phyloP scores from a whole-genome alignment of 495 filamentous ascomycete species.

The Xylaria grammica region DNA sequence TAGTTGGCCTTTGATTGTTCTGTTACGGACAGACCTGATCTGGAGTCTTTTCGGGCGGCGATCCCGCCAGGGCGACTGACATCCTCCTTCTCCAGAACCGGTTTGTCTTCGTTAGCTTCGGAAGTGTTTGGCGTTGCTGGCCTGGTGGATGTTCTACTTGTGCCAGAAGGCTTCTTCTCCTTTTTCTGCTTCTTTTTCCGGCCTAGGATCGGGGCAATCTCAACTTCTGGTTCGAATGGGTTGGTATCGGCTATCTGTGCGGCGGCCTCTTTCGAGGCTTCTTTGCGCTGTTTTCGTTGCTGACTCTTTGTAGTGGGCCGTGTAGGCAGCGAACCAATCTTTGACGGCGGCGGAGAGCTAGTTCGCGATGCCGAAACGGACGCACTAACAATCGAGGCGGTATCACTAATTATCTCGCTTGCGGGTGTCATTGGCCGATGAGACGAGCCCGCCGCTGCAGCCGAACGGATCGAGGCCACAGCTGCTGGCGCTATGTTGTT shows the following conservation, averaged over 20 bases:
- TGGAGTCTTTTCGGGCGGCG: conserved; percentile 8
- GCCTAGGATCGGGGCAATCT: conserved; percentile 80
- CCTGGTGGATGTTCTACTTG: conserved; percentile 41
- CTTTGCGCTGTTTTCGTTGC: conserved; percentile 84
- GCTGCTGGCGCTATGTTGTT: conserved; percentile 29
- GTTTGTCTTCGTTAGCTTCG: conserved; percentile 25
- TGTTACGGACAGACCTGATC: conserved; percentile 4
- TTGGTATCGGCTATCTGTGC: conserved; percentile 56
- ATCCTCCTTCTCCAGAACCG: conserved; percentile 23
- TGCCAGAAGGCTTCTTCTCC: conserved; percentile 46
- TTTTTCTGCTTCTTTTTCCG: conserved; percentile 94
- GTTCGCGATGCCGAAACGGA: conserved; percentile 76
- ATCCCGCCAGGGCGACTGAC: conserved; percentile 12
- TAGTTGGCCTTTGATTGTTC: conserved; percentile 26
- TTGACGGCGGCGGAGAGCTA: conserved; percentile 76
- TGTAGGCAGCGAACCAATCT: conserved; percentile 77
- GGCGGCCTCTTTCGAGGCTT: conserved; percentile 65
- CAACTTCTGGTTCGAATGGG: conserved; percentile 63
- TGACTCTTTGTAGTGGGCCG: conserved; percentile 88
- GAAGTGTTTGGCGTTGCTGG: conserved; percentile 32
- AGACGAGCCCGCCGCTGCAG: conserved; percentile 47
- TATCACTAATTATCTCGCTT: conserved; percentile 79
- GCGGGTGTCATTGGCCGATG: conserved; percentile 78
- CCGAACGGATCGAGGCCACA: conserved; percentile 41
- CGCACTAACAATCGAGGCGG: conserved; percentile 73